Percentiles rank a stretch among this genome's conserved stretches.
Evolutionary conservation across 2,329 filamentous ascomycete species (phyloP).

Genomic region (Ophiostoma angusticollis): DNA sequence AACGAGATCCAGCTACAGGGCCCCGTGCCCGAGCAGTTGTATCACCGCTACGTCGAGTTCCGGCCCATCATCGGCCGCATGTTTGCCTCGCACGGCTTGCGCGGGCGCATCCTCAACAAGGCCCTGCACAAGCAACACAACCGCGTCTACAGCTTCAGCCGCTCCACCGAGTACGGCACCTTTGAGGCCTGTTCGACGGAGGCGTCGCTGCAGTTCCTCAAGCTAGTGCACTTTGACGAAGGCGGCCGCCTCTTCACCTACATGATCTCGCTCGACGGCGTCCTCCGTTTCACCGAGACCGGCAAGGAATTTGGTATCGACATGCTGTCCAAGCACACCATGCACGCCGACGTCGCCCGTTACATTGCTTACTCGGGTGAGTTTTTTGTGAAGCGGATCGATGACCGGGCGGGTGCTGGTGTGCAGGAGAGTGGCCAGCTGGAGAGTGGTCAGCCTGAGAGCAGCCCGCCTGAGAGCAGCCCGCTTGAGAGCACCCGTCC

Average conservation of each 20-base stretch:
- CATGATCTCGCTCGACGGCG: slow-evolving; percentile 73
- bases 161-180: slow-evolving; percentile 56
- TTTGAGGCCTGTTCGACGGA: slow-evolving; percentile 56
- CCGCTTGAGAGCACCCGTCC: too few relatives aligned
- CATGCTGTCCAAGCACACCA: slow-evolving; percentile 85
- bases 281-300: slow-evolving; percentile 86
- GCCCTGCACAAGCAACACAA: slow-evolving; percentile 82
- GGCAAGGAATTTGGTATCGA: slow-evolving; percentile 94
- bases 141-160: slow-evolving; percentile 80
- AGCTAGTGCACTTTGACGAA: slow-evolving; percentile 75
- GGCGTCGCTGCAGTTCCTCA: slow-evolving; percentile 68
- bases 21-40: slow-evolving; percentile 66
- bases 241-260: slow-evolving; percentile 86
- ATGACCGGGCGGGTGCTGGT: too few relatives aligned
- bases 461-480: too few relatives aligned
- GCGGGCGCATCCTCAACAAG: slow-evolving; percentile 69
- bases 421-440: too few relatives aligned
- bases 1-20: slow-evolving; percentile 81
- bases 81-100: slow-evolving; percentile 66
- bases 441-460: too few relatives aligned
- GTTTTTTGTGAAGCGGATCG: too few relatives aligned
- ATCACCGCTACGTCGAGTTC: slow-evolving; percentile 90
- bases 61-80: slow-evolving; percentile 79
- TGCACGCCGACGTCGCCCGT: slow-evolving; percentile 85
- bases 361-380: slow-evolving; percentile 90